Evolutionary conservation across 1,139 yeast species (phyloP).

Genomic region (Geotrichum candidum): DNA sequence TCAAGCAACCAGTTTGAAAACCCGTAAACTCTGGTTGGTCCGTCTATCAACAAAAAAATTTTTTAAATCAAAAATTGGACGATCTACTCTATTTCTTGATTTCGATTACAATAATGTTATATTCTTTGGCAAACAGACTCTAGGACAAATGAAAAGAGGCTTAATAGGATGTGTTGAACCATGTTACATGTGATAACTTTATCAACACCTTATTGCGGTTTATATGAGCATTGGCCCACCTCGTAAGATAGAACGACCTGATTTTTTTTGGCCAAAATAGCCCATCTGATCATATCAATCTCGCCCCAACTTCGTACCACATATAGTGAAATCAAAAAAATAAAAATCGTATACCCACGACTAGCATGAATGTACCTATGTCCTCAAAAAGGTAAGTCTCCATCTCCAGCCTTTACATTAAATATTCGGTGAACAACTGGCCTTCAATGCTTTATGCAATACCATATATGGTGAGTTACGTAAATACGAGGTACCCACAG

Average conservation of each 20-base stretch:
- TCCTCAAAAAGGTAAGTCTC: not conserved
- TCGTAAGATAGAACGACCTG: not conserved
- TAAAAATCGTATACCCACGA: not conserved
- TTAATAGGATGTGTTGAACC: no score
- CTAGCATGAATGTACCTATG: not conserved
- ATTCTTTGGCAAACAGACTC: no score
- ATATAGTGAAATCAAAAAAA: not conserved
- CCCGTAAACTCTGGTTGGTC: not conserved
- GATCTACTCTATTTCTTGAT: no score
- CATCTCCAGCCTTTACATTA: not conserved
- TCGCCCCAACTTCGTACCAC: not conserved
- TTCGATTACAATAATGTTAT: not conserved
- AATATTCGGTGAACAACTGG: not conserved
- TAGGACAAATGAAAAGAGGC: no score
- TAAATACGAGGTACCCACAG: not conserved
- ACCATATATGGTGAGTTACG: not conserved
- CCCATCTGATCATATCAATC: not conserved
- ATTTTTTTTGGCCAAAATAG: not conserved
- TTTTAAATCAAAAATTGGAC: no score
- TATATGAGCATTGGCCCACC: not conserved
- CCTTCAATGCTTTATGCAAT: not conserved
- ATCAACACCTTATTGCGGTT: no score
- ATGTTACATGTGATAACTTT: no score
- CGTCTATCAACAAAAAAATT: not conserved
- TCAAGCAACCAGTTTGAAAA: not conserved